Percentiles rank a stretch among this genome's conserved stretches.
These are phyloP conservation scores for Singerocomus inundabilis DNA, from an alignment of 1,284 basidiomycete genomes.

Conservation along the genomic window DNA sequence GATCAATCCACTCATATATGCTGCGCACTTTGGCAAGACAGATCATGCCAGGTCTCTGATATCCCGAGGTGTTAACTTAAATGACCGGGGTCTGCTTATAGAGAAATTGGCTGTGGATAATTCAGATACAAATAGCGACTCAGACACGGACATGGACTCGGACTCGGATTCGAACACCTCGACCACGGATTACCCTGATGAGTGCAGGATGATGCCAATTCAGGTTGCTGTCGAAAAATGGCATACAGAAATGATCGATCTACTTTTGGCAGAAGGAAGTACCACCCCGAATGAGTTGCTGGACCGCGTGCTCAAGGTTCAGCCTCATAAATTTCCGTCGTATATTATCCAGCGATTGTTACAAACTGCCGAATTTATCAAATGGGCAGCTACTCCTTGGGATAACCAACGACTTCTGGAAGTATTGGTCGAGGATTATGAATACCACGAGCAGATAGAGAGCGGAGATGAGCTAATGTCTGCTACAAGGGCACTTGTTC, in stretches of 20 bases:
- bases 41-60: conserved; percentile 1
- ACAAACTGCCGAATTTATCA: neutral
- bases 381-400: neutral
- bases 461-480: neutral
- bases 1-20: conserved; percentile 13
- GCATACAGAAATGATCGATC: neutral
- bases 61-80: neutral
- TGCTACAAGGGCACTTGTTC: neutral
- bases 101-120: no score
- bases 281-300: neutral
- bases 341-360: conserved; percentile 1
- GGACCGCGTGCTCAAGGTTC: neutral
- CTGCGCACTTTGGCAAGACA: conserved; percentile 1
- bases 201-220: neutral
- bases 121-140: neutral
- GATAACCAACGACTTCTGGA: conserved; percentile 3
- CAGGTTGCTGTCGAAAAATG: conserved; percentile 6
- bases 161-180: neutral
- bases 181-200: neutral
- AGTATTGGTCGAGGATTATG: neutral
- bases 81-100: neutral
- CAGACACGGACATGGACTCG: neutral
- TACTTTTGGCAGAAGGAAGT: conserved; percentile 1
- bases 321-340: neutral
- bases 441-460: neutral